phyloP scores from a whole-genome alignment of 1,284 basidiomycete genomes.

The Blastosporella zonata region DNA sequence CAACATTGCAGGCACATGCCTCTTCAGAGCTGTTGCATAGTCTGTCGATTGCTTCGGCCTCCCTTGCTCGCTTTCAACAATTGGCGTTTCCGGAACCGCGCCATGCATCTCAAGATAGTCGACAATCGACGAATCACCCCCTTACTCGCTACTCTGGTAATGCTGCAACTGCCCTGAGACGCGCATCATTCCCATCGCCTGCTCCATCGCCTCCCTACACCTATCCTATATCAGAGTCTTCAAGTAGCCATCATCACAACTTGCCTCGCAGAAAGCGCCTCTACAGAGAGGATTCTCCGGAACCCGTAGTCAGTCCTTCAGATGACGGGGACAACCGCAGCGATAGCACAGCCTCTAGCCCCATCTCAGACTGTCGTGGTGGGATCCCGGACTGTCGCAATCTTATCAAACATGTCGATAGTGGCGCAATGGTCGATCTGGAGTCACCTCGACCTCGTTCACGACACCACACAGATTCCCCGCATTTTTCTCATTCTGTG shows the following conservation, averaged over 20 bases:
- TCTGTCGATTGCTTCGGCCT: slow-evolving; percentile 42
- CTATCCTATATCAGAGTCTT: slow-evolving; percentile 16
- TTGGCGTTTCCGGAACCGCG: slow-evolving; percentile 30
- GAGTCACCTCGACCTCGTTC: slow-evolving; percentile 17
- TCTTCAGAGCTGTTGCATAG: slow-evolving; percentile 50
- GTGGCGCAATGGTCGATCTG: slow-evolving; percentile 20
- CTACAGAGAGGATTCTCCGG: slow-evolving; percentile 27
- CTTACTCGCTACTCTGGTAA: slow-evolving; percentile 8
- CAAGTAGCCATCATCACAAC: slow-evolving; percentile 8
- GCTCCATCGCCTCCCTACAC: slow-evolving; percentile 25
- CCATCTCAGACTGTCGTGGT: slow-evolving; percentile 42
- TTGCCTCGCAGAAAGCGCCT: slow-evolving; percentile 21
- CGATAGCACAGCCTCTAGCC: slow-evolving; percentile 24
- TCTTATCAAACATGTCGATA: slow-evolving; percentile 36
- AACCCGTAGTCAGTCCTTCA: slow-evolving; percentile 13
- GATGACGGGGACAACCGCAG: slow-evolving; percentile 4
- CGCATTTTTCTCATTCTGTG: background rate
- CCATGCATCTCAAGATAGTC: slow-evolving; percentile 4
- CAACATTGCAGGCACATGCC: slow-evolving; percentile 38
- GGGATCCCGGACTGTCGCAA: slow-evolving; percentile 47
- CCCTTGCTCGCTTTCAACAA: slow-evolving; percentile 46
- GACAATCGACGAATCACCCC: slow-evolving; percentile 7
- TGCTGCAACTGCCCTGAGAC: slow-evolving; percentile 10
- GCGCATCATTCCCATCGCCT: slow-evolving; percentile 22
- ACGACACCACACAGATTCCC: slow-evolving; percentile 15